Base-by-base conservation (phyloP, 257 asterid species). In the Craterostigma plantagineum region DNA sequence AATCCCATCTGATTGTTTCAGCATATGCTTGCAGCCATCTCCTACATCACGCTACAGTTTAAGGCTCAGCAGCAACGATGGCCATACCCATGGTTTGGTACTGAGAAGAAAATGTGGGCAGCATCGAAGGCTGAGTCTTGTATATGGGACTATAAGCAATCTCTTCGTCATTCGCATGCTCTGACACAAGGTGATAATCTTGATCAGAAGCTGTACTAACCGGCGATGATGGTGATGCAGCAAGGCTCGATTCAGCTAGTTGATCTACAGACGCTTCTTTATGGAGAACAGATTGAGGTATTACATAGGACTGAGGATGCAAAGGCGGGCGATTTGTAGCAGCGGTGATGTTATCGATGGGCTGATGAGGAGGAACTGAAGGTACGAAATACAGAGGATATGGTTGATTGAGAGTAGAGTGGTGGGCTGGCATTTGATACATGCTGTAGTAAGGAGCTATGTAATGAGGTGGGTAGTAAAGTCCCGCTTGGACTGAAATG, bases 61-160 rank as follows among this genome's bases (percentile, higher is more conserved):
- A n/a, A n/a, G n/a, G n/a, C n/a, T n/a, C n/a, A n/a, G n/a, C n/a
- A n/a, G n/a, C n/a, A n/a, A n/a, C n/a, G n/a, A n/a, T n/a, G n/a
- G n/a, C n/a, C n/a, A n/a, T n/a, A n/a, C n/a, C 48, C 50, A 63
- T 17, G 45, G 64, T 55, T 36, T 75, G 77, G 46, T 59, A 70
- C 57, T 71, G 84, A 51, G 81, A 51, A 41, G 79, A 50, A 65
- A 81, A 55, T 35, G 63, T 30, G 38, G 91, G n/a, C n/a, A n/a
- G 91, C 9, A 59, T 52, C 10, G 79, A 23, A 63, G 97, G 97
- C 70, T 86, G 97, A 53, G 70, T 57, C 63, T 78, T 81, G 63
- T 81, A 81, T 59, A 86, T 78, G 66, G 64, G 79, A 46, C 57
- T 73, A 63, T 75, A 81, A 30, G 75, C 81, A 53, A 81, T 60